A percentile compares a stretch with the other conserved stretches of the same genome.
phyloP scores from a whole-genome alignment of 129 eudicot genomes.

The Helichrysum umbraculigerum region DNA sequence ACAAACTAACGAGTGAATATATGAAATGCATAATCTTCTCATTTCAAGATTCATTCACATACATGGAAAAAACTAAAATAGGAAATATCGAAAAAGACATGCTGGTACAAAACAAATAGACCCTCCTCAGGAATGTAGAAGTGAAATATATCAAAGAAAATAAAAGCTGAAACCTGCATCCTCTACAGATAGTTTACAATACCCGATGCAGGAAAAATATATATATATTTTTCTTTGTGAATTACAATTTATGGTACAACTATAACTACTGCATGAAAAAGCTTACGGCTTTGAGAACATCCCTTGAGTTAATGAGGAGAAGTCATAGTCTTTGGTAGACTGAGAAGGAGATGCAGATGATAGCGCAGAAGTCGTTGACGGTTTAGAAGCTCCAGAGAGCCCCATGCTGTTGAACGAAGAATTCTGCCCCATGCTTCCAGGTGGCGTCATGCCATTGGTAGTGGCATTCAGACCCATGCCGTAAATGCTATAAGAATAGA shows the following conservation, averaged over 20 bases:
- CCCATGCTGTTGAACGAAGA: constrained; percentile 47
- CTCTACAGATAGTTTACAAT: constrained; percentile 66
- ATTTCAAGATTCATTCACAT: constrained; percentile 16
- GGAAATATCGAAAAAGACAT: background rate
- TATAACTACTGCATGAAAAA: constrained; percentile 26
- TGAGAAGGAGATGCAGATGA: constrained; percentile 59
- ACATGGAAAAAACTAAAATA: constrained; percentile 7
- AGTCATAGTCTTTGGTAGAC: constrained; percentile 75
- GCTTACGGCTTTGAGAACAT: constrained; percentile 73
- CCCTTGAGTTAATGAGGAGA: constrained; percentile 96
- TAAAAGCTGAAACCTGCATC: constrained; percentile 39
- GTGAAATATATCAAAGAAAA: constrained; percentile 21
- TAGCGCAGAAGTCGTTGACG: constrained; percentile 44
- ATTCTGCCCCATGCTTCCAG: constrained; percentile 49
- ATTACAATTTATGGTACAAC: constrained; percentile 32
- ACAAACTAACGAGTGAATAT: background rate
- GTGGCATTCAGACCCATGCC: constrained; percentile 48
- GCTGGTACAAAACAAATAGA: constrained; percentile 7
- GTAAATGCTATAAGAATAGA: constrained; percentile 46
- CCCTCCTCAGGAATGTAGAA: constrained; percentile 25
- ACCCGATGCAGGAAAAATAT: constrained; percentile 34
- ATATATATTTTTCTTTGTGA: constrained; percentile 30
- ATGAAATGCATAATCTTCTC: background rate
- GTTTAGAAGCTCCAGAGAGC: constrained; percentile 46
- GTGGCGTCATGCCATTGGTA: constrained; percentile 51